Evolutionary conservation across 495 filamentous ascomycete genomes (phyloP).

Genomic region (Venustampulla echinocandica): DNA sequence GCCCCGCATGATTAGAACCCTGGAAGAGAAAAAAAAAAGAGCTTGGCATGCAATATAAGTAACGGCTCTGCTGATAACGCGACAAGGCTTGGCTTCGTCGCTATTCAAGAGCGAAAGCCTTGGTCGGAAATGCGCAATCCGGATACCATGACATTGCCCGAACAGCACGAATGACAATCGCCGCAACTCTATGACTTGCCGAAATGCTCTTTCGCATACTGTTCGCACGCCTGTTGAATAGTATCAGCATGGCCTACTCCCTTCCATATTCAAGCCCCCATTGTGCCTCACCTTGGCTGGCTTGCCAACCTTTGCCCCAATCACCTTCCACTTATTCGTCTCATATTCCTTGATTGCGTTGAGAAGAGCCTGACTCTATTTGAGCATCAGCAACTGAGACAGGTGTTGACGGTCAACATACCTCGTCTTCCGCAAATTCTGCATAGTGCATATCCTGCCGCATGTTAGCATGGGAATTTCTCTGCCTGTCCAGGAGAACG

Average conservation of each 20-base stretch:
- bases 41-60: too few species aligned
- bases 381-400: conserved; percentile 25
- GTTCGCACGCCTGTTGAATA: conserved; percentile 74
- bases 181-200: conserved; percentile 6
- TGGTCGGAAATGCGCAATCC: too few species aligned
- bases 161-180: too few species aligned
- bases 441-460: conserved; percentile 93
- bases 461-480: conserved; percentile 12
- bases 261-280: conserved; percentile 6
- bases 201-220: conserved; percentile 80
- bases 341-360: conserved; percentile 98
- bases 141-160: too few species aligned
- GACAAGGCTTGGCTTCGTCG: too few species aligned
- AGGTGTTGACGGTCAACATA: conserved; percentile 30
- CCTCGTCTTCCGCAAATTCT: conserved; percentile 97
- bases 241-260: conserved; percentile 23
- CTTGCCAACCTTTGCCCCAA: conserved; percentile 93
- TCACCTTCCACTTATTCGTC: conserved; percentile 94
- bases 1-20: too few species aligned
- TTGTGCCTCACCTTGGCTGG: conserved; percentile 68
- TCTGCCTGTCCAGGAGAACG: too few species aligned
- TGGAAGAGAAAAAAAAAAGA: too few species aligned
- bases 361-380: conserved; percentile 71
- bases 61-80: too few species aligned
- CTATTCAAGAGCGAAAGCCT: too few species aligned